Conservation (phyloP, 805 yeast genomes). For the Spathaspora girioi region DNA sequence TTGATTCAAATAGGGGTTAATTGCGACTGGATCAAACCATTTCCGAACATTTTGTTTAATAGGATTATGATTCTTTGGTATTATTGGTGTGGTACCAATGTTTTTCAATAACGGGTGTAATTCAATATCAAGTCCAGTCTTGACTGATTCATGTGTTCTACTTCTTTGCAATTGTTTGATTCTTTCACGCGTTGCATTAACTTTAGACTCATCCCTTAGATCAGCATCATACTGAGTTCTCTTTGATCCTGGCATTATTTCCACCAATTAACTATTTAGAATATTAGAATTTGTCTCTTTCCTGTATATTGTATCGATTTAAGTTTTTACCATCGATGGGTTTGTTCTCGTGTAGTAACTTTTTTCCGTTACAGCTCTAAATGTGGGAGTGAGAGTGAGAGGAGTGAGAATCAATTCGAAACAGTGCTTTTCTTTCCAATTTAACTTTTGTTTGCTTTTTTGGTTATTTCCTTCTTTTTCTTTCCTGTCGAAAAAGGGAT, state of each 20-base stretch:
- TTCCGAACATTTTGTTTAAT: conserved; percentile 22
- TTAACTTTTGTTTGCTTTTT: background rate
- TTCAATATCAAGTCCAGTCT: conserved; percentile 29
- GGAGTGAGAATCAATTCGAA: background rate
- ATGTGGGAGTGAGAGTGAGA: no score
- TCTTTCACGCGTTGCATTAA: background rate
- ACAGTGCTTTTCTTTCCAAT: background rate
- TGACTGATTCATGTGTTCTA: conserved; percentile 1
- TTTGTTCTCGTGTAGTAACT: background rate
- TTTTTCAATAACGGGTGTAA: conserved; percentile 36
- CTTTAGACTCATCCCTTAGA: background rate
- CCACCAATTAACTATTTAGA: background rate
- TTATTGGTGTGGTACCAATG: conserved; percentile 21
- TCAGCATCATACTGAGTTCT: background rate
- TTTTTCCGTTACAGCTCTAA: background rate
- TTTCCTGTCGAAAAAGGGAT: background rate
- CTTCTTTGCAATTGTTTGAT: background rate
- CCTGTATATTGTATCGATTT: background rate
- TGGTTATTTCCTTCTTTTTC: background rate
- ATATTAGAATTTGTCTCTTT: background rate
- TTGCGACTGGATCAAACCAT: conserved; percentile 29
- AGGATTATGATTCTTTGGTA: conserved; percentile 26
- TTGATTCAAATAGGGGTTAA: conserved; percentile 39
- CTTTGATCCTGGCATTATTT: background rate
- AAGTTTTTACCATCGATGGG: background rate